phyloP scores from a whole-genome alignment of 139 green algal genomes.

The Auxenochlorella pyrenoidosa region DNA sequence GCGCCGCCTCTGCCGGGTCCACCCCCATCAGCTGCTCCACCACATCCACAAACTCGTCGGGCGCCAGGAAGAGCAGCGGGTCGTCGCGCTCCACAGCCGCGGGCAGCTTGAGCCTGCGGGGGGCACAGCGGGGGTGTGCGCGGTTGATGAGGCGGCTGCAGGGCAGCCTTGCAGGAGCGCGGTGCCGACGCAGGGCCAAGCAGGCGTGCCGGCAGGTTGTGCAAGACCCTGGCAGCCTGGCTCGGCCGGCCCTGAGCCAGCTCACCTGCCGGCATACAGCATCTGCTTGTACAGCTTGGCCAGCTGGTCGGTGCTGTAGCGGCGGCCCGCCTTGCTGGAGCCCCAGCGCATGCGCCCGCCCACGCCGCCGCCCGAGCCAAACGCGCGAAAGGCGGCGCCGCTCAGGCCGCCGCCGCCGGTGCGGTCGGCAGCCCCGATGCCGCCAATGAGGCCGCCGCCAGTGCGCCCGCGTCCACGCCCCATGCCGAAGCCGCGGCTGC shows the following conservation, averaged over 20 bases:
- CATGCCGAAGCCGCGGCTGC: constrained; percentile 51
- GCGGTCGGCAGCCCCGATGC: constrained; percentile 8
- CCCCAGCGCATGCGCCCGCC: constrained; percentile 32
- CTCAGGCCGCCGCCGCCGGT: not conserved
- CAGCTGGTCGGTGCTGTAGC: constrained; percentile 48
- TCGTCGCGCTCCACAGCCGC: constrained; percentile 45
- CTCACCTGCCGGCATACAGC: constrained; percentile 45
- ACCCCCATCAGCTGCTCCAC: constrained; percentile 53
- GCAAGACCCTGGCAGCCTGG: too few species aligned
- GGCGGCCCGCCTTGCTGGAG: not conserved
- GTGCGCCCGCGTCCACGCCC: constrained; percentile 31
- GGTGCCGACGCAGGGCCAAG: not conserved
- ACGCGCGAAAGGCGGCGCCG: not conserved
- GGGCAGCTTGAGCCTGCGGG: constrained; percentile 42
- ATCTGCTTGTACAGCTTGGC: constrained; percentile 43
- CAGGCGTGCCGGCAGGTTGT: not conserved
- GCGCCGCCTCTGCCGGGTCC: constrained; percentile 19
- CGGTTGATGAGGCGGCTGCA: too few species aligned
- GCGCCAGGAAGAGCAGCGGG: constrained; percentile 42
- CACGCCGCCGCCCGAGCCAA: constrained; percentile 15
- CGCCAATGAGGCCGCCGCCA: constrained; percentile 3
- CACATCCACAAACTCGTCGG: constrained; percentile 54
- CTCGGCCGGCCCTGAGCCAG: not conserved
- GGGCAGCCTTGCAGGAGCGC: not conserved
- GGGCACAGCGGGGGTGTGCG: not conserved